Evolutionary conservation across 352 stramenopile genomes (phyloP), one percentile per base, ranked within the genome.

Genomic region (Thraustotheca clavata): DNA sequence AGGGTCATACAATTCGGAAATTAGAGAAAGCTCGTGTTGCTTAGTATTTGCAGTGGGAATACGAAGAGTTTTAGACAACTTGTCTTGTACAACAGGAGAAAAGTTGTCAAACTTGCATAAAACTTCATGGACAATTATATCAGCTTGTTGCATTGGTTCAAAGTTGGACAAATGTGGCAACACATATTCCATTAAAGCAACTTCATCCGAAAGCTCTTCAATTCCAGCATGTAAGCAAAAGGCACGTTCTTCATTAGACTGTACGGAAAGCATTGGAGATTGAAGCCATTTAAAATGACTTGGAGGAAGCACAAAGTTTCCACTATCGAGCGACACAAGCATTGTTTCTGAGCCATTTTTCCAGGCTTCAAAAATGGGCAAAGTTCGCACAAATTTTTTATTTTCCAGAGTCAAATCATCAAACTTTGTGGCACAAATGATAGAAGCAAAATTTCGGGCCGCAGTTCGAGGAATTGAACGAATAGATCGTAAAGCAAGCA

Each of bases 1-100:
- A n/a, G 83, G 83, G 62, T 92, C 83, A 32, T 92, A 77, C 5
- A 92, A 63, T 49, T 92, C 75, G 3, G 65, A 71, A 18, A 88
- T 52, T 22, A 59, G 55, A 22, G 79, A 81, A 55, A 87, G 75
- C 16, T 73, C 43, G 24, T 75, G 69, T 14, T n/a, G n/a, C n/a
- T 7, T 20, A 14, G 27, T 12, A 60, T 81, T 85, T 26, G 70
- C 69, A 1, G 81, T 89, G 39, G 82, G 79, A 62, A 92, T 72
- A 9, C 89, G 67, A 18, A 67, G 57, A 27, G 73, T 39, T 3
- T 50, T 73, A 57, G 69, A 73, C 9, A 92, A 20, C 31, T 63
- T n/a, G 18, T 78, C 60, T 24, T 78, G 78, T 49, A 89, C 89
- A 14, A 22, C 46, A 86, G 75, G 55, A 88, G 83, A 52, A 84